Percentiles rank a stretch among this genome's conserved stretches.
Conservation (phyloP, 2,329 filamentous ascomycete genomes). For the Monosporascus sp. region DNA sequence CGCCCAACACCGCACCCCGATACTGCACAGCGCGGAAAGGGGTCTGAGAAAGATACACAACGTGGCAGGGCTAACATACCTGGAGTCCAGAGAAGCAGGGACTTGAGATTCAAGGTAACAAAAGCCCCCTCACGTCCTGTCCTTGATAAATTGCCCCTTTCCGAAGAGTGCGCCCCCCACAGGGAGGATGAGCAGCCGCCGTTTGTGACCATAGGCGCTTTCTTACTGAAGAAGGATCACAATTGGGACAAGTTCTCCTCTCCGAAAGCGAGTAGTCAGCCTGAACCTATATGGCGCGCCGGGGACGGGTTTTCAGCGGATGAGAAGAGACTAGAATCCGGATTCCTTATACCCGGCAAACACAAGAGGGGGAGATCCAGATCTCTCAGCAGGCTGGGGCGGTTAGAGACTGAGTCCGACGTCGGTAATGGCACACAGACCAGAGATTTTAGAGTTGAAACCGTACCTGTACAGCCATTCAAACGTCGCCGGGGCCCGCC, state of each 20-base stretch:
- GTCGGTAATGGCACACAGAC: background rate
- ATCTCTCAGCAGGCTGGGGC: conserved; percentile 15
- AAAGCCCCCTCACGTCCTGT: background rate
- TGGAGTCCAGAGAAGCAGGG: background rate
- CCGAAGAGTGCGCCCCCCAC: background rate
- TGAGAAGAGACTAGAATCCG: conserved; percentile 18
- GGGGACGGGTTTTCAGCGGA: conserved; percentile 27
- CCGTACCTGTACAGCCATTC: background rate
- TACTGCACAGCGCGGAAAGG: background rate
- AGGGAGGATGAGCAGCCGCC: background rate
- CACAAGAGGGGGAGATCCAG: conserved; percentile 17
- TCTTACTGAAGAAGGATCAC: conserved; percentile 13
- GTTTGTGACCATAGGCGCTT: conserved; percentile 25
- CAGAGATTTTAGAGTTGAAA: background rate
- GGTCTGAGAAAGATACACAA: background rate
- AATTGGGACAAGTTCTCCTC: conserved; percentile 15
- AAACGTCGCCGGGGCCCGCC: conserved; percentile 3
- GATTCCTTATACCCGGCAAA: conserved; percentile 14
- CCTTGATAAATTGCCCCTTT: background rate
- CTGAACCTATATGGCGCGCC: conserved; percentile 15
- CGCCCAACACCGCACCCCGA: conserved; percentile 2
- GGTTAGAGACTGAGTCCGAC: conserved; percentile 15
- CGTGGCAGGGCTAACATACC: no score
- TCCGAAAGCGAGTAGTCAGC: conserved; percentile 16
- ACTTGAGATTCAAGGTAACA: background rate